These are phyloP conservation scores for Aspergillus bridgeri DNA, from an alignment of 495 filamentous ascomycete genomes.

Conservation along the genomic window DNA sequence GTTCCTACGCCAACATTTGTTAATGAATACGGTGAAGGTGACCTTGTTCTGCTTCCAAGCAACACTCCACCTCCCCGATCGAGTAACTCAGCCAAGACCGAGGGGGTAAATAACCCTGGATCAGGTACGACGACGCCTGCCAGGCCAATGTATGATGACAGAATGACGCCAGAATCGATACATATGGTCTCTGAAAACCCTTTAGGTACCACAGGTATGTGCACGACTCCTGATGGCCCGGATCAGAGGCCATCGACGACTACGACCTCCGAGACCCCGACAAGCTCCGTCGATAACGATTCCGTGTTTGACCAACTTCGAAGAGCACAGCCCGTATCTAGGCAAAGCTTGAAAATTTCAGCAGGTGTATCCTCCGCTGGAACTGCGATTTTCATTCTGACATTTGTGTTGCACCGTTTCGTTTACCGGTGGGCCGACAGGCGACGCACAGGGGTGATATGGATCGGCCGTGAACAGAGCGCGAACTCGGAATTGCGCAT, in stretches of 20 bases:
- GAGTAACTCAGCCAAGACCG: constrained; percentile 1
- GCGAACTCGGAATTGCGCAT: constrained; percentile 1
- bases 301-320: constrained; percentile 4
- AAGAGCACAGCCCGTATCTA: constrained; percentile 4
- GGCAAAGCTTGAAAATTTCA: constrained; percentile 1
- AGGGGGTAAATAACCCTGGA: constrained; percentile 2
- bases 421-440: constrained; percentile 1
- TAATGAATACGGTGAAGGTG: constrained; percentile 3
- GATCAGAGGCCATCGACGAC: constrained; percentile 1
- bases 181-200: constrained; percentile 5
- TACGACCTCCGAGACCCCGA: neutral
- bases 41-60: constrained; percentile 5
- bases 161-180: neutral
- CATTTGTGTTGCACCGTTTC: constrained; percentile 2
- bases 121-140: neutral
- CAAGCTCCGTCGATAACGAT: constrained; percentile 1
- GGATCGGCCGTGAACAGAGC: constrained; percentile 3
- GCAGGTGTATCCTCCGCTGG: constrained; percentile 1
- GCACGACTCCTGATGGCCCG: neutral
- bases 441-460: constrained; percentile 4
- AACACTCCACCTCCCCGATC: constrained; percentile 2
- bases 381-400: constrained; percentile 5
- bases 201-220: neutral
- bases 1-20: neutral
- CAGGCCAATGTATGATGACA: constrained; percentile 2